phyloP scores from a whole-genome alignment of 306 rosid genomes.

The Albizia julibrissin region DNA sequence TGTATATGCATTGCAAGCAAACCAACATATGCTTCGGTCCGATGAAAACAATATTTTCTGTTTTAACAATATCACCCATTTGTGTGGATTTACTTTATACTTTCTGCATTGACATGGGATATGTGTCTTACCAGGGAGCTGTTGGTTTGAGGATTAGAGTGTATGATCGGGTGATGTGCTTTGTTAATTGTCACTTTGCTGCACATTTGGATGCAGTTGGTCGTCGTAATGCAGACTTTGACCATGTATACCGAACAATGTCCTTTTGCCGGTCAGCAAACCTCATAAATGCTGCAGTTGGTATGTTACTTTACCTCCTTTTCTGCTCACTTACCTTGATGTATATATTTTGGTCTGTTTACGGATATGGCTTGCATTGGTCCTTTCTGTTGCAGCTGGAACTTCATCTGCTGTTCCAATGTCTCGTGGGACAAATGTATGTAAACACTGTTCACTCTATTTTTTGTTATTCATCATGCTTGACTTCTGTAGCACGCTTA shows the following conservation, averaged over 20 bases:
- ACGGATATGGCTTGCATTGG: constrained; percentile 79
- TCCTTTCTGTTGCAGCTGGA: constrained; percentile 84
- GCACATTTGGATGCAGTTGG: constrained; percentile 92
- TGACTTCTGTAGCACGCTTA: background rate
- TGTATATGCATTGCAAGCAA: constrained; percentile 15
- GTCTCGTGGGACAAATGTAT: constrained; percentile 71
- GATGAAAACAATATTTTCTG: background rate
- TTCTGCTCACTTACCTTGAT: constrained; percentile 51
- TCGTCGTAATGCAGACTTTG: constrained; percentile 96
- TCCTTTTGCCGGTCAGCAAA: constrained; percentile 70
- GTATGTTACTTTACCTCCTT: constrained; percentile 59
- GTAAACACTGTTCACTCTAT: constrained; percentile 44
- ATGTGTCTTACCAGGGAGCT: constrained; percentile 86
- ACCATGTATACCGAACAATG: constrained; percentile 89
- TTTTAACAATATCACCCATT: background rate
- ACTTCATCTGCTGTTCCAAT: constrained; percentile 68
- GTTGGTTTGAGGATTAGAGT: constrained; percentile 96
- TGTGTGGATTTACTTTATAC: constrained; percentile 10
- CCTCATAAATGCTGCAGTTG: constrained; percentile 59
- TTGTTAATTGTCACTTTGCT: constrained; percentile 97
- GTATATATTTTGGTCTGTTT: constrained; percentile 58
- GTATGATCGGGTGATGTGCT: constrained; percentile 78
- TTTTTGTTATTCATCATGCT: constrained; percentile 27
- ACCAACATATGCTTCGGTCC: constrained; percentile 20
- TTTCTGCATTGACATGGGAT: constrained; percentile 40